These are phyloP conservation scores for Tulasnella sp. DNA, from an alignment of 768 basidiomycete genomes.

Conservation along the genomic window DNA sequence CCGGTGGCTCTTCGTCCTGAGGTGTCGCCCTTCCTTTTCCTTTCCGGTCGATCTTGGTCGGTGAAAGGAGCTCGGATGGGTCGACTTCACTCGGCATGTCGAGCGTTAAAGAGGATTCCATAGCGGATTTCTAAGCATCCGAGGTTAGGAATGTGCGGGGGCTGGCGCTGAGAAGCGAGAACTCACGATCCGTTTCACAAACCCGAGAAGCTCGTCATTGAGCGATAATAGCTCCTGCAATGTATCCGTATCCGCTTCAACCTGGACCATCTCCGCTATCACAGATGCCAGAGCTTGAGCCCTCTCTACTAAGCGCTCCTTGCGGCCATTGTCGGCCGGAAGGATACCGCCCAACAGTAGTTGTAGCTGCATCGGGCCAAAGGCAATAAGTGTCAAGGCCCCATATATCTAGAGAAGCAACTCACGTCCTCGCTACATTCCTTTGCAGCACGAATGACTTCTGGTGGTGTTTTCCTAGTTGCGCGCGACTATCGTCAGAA, in stretches of 20 bases:
- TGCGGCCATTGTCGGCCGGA: constrained; percentile 23
- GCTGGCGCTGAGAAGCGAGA: neutral
- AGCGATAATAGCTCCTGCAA: constrained; percentile 65
- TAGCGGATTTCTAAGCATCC: constrained; percentile 2
- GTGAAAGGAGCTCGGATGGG: neutral
- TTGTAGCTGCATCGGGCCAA: constrained; percentile 5
- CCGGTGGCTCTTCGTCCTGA: constrained; percentile 23
- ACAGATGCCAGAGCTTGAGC: constrained; percentile 47
- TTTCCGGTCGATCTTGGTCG: constrained; percentile 49
- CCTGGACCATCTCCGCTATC: constrained; percentile 48
- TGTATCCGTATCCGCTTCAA: constrained; percentile 35
- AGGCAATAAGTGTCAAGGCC: neutral
- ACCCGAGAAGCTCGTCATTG: constrained; percentile 64
- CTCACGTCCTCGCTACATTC: constrained; percentile 31
- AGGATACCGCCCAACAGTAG: constrained; percentile 19
- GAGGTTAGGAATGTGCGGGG: neutral
- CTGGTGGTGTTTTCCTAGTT: constrained; percentile 34
- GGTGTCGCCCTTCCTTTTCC: constrained; percentile 56
- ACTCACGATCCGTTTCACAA: constrained; percentile 49
- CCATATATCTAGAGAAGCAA: neutral
- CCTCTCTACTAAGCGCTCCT: constrained; percentile 26
- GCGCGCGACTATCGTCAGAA: too few relatives aligned
- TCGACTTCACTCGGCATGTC: constrained; percentile 17
- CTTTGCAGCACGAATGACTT: constrained; percentile 35
- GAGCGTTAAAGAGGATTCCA: constrained; percentile 9